Conservation (phyloP, 345 rosid genomes). For the Moricandia moricandioides region DNA sequence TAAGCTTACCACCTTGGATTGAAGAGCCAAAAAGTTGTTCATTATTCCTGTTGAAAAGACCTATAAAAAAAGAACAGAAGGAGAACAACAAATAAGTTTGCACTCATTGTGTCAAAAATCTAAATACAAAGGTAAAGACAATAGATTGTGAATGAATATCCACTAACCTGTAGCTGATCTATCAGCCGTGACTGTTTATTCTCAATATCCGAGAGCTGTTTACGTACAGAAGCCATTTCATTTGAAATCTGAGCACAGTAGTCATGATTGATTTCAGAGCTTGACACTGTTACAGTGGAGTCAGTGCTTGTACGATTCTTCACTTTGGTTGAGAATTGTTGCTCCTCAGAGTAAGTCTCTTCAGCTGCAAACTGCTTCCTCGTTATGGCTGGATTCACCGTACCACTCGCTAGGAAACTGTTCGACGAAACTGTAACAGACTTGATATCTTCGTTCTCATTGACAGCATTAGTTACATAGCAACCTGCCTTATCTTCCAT, state of each 20-base stretch:
- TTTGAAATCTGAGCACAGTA: conserved; percentile 58
- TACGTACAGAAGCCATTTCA: conserved; percentile 71
- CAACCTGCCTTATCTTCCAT: conserved; percentile 66
- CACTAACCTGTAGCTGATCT: conserved; percentile 76
- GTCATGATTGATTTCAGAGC: conserved; percentile 45
- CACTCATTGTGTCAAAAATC: background rate
- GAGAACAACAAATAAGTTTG: background rate
- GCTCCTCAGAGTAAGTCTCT: conserved; percentile 48
- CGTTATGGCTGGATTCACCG: conserved; percentile 41
- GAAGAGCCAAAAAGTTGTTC: conserved; percentile 61
- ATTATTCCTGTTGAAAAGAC: conserved; percentile 62
- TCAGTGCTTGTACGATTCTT: conserved; percentile 66
- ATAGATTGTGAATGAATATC: background rate
- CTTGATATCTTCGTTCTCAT: conserved; percentile 52
- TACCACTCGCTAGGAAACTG: conserved; percentile 40
- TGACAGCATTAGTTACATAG: conserved; percentile 47
- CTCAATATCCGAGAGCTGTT: conserved; percentile 78
- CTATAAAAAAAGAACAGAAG: conserved; percentile 35
- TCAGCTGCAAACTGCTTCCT: conserved; percentile 48
- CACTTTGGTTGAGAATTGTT: conserved; percentile 43
- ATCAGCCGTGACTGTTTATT: conserved; percentile 65
- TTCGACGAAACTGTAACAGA: conserved; percentile 50
- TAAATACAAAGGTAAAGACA: background rate
- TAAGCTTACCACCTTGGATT: conserved; percentile 71
- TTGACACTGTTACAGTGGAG: conserved; percentile 65